Conservation (phyloP, 1,139 yeast species). For the Diutina neorugosa region DNA sequence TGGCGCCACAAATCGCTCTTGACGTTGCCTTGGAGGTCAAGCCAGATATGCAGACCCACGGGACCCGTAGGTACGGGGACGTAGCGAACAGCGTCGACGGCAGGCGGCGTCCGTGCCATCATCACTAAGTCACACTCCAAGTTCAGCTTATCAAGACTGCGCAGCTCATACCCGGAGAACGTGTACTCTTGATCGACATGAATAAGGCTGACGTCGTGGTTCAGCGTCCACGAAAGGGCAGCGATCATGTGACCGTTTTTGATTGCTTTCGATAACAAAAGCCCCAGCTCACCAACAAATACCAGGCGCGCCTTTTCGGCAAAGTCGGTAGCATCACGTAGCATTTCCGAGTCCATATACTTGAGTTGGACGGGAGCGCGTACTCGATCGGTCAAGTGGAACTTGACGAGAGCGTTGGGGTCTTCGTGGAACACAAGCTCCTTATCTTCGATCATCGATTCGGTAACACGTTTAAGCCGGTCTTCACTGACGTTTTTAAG, state of each 20-base stretch:
- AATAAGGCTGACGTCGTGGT: background rate
- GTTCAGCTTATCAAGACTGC: background rate
- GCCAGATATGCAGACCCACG: background rate
- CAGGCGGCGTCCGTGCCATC: background rate
- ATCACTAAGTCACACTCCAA: constrained; percentile 2
- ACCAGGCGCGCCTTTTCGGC: background rate
- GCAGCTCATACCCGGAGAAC: constrained; percentile 1
- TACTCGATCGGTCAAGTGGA: background rate
- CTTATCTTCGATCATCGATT: background rate
- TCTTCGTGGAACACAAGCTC: background rate
- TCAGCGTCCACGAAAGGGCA: background rate
- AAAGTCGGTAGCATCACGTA: background rate
- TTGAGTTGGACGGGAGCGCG: background rate
- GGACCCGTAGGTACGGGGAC: background rate
- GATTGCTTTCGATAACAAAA: background rate
- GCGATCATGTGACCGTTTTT: constrained; percentile 1
- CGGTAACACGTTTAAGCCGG: background rate
- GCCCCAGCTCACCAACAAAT: background rate
- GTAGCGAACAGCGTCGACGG: background rate
- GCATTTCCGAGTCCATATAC: background rate
- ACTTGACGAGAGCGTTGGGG: background rate
- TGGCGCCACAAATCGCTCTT: background rate
- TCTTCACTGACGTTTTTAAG: background rate
- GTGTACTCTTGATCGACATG: background rate
- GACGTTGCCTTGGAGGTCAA: background rate